phyloP scores from a whole-genome alignment of 352 stramenopile genomes.

The Pythium volutum region DNA sequence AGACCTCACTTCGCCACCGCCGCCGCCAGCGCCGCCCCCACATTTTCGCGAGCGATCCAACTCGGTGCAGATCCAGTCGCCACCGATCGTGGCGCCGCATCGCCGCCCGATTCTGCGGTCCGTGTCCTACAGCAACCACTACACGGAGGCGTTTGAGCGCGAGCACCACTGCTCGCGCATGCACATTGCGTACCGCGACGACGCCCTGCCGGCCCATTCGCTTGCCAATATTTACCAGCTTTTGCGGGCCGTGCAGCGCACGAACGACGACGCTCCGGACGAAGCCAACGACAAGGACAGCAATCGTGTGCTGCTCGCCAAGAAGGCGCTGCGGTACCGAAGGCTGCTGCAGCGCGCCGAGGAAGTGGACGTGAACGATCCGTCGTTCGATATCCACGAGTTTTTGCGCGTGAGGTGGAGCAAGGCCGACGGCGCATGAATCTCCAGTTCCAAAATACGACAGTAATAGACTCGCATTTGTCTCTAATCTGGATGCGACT shows the following conservation, averaged over 20 bases:
- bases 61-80: too few species aligned
- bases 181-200: not conserved
- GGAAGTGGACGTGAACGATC: not conserved
- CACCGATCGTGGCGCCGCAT: too few species aligned
- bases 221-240: not conserved
- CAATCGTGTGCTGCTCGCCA: not conserved
- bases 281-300: not conserved
- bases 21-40: too few species aligned
- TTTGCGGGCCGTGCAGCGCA: not conserved
- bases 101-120: not conserved
- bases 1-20: too few species aligned
- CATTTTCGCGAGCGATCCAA: too few species aligned
- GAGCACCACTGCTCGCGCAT: not conserved
- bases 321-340: constrained; percentile 2
- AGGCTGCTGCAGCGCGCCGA: not conserved
- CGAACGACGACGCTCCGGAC: not conserved
- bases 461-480: too few species aligned
- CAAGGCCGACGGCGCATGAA: not conserved
- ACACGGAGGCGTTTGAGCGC: not conserved
- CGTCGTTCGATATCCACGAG: constrained; percentile 1
- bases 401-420: constrained; percentile 1
- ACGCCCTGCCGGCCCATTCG: not conserved
- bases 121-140: not conserved
- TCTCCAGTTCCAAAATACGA: too few species aligned
- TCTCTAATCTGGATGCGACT: too few species aligned